phyloP scores from a whole-genome alignment of 257 asterid species.

The Primulina eburnea region DNA sequence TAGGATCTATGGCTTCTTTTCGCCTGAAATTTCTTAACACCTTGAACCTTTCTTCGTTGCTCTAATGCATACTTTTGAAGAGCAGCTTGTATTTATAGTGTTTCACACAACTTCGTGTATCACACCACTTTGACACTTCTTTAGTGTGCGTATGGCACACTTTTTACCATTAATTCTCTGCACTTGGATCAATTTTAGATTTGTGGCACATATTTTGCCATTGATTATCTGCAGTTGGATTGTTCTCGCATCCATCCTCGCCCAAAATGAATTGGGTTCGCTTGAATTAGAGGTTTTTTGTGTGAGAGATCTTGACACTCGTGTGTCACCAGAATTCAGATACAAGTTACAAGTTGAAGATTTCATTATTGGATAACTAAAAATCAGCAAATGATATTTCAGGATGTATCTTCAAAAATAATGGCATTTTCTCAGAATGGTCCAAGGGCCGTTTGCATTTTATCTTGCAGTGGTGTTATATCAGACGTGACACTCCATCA shows the following conservation, averaged over 20 bases:
- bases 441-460: slow-evolving; percentile 52
- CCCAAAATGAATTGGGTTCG: not conserved
- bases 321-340: not conserved
- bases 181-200: not conserved
- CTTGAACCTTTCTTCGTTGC: not conserved
- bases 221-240: not conserved
- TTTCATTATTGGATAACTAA: not conserved
- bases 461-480: slow-evolving; percentile 56
- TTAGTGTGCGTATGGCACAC: not conserved
- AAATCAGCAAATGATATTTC: slow-evolving; percentile 29
- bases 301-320: not conserved
- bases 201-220: not conserved
- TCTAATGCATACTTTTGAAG: not conserved
- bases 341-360: slow-evolving; percentile 11
- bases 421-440: slow-evolving; percentile 56
- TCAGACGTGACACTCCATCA: slow-evolving; percentile 57
- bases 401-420: slow-evolving; percentile 62
- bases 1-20: not conserved
- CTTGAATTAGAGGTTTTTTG: slow-evolving; percentile 3
- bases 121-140: not conserved
- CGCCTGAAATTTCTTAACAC: not conserved
- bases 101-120: not conserved
- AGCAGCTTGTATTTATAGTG: not conserved
- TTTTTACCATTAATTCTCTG: not conserved
- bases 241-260: not conserved